Base-by-base conservation (phyloP, 2,329 filamentous ascomycete species). In the Colletotrichum tofieldiae region DNA sequence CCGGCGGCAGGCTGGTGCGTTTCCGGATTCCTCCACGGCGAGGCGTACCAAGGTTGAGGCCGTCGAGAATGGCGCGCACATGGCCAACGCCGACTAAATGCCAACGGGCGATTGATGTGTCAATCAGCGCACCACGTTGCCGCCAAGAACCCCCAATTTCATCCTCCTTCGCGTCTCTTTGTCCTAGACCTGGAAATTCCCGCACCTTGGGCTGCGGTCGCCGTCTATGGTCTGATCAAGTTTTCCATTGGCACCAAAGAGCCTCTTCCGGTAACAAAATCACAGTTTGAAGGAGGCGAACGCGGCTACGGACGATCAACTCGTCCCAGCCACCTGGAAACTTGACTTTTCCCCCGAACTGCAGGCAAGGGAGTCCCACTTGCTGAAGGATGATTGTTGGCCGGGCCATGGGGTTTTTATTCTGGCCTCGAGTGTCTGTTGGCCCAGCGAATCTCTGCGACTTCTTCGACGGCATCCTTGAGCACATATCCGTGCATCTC, bases 241-340 rank as follows among this genome's bases (percentile, higher is more conserved):
- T n/a, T 26, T 20, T 29, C 45, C 45, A 55, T 35, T 39, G 29
- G 32, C 29, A 32, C 29, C 18, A 43, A 47, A 55, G 9, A 41
- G 43, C 7, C n/a, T 49, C 45, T 16, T 60, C 45, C 32, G 12
- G 54, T 43, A 43, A 41, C 55, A 37, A 37, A 35, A 54, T 20
- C 37, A 43, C 26, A 32, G 35, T 32, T 32, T 32, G 4, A 26
- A 58, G 37, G 62, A 55, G 29, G 55, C 43, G n/a, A 52, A 26
- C 20, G 62, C 18, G 39, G 47, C 29, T 55, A 55, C 54, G 37
- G 49, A 67, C 47, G 49, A 41, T 14, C 63, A 37, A 55, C 51
- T 51, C 32, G 63, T 71, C 67, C 67, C 67, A 71, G 56, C 67
- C 67, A 71, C 55, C 56, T 67, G 63, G 63, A 67, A 71, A 71